A percentile compares a stretch with the other conserved stretches of the same genome.
These are phyloP conservation scores for Aschersonia sp. DNA, from an alignment of 2,329 filamentous ascomycete genomes.

Conservation along the genomic window DNA sequence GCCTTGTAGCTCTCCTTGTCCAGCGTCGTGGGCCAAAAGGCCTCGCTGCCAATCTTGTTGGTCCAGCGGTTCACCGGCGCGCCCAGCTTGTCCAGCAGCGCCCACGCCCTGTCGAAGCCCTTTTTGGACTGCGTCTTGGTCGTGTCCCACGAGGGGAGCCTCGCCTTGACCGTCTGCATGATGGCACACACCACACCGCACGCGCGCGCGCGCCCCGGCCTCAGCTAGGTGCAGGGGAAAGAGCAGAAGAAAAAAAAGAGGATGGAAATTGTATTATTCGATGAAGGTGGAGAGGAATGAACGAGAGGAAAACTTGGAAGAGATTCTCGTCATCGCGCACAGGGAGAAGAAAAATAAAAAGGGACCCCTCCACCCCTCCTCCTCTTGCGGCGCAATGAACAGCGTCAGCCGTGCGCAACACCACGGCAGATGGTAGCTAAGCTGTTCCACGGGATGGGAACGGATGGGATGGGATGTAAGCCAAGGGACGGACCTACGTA, in stretches of 20 bases:
- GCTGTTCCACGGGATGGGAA: too few relatives aligned
- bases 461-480: too few relatives aligned
- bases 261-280: not conserved
- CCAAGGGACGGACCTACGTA: too few relatives aligned
- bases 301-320: too few relatives aligned
- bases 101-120: conserved; percentile 62
- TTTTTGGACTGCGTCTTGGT: conserved; percentile 43
- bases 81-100: conserved; percentile 34
- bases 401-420: too few relatives aligned
- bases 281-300: too few relatives aligned
- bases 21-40: conserved; percentile 73
- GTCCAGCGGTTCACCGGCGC: conserved; percentile 65
- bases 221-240: not conserved
- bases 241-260: not conserved
- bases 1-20: conserved; percentile 86
- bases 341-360: too few relatives aligned
- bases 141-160: conserved; percentile 32
- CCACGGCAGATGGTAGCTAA: too few relatives aligned
- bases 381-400: too few relatives aligned
- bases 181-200: not conserved
- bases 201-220: not conserved
- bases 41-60: conserved; percentile 66
- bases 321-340: too few relatives aligned
- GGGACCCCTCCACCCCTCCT: too few relatives aligned
- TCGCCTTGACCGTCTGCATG: conserved; percentile 20